Base-by-base conservation (phyloP, 116 monocot species). In the Zostera marina region DNA sequence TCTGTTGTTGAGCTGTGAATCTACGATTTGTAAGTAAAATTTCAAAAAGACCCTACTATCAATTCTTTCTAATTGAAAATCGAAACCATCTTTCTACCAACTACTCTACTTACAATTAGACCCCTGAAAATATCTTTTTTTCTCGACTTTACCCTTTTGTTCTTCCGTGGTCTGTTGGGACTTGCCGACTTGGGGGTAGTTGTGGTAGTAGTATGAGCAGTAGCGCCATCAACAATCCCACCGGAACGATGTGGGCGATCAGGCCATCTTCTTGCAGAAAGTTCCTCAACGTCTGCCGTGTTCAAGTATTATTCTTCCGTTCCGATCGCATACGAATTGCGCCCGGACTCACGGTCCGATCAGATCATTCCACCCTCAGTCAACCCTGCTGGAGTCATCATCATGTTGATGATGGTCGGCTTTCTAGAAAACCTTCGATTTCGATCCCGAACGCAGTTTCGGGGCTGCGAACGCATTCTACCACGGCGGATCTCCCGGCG, bases 381-480 rank as follows among this genome's bases (percentile, higher is more conserved):
- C 55, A 11, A 2, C 23, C 5, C 11, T 11, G 22, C 22, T 55
- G 23, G 23, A 8, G 26, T 14, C 32, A 55, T 3, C 9, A 55
- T 25, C 26, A 15, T 55, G 23, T 1, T 10, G 5, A 14, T 55
- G 22, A 10, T 13, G 25, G 55, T 9, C 25, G 22, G 11, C 10
- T 7, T 24, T 14, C 55, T 14, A 23, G 23, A 13, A 55, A 55
- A 38, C n/a, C 26, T 7, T 11, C 23, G 11, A 22, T 59, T 16
- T 20, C 22, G 22, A 10, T 44, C 9, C 22, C 59, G 22, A 59
- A 59, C 21, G 59, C 59, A 10, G 59, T 59, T 3, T 59, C 59
- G 0, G 44, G 40, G 11, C 11, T 13, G 7, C 42, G 22, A 21
- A 43, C 21, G 0, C 20, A 42, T 17, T 59, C 59, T n/a, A 56